Conservation (phyloP, 257 asterid genomes). For the Solanum boliviense region DNA sequence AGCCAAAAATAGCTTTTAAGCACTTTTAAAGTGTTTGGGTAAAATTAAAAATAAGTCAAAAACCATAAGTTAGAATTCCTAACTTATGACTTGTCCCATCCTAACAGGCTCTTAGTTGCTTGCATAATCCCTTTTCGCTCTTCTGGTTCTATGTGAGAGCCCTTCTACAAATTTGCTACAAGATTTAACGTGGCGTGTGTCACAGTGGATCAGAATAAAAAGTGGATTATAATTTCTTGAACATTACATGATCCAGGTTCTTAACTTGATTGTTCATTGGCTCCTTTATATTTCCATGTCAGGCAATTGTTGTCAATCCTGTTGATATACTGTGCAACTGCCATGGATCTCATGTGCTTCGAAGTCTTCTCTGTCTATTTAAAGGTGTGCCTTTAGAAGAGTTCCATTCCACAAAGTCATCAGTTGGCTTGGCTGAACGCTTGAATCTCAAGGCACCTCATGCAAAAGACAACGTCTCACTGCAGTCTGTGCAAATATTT, state of each 20-base stretch:
- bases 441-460: slow-evolving; percentile 45
- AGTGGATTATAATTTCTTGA: not conserved
- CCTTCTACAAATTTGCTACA: not conserved
- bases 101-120: not conserved
- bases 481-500: slow-evolving; percentile 38
- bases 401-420: slow-evolving; percentile 60
- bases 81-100: not conserved
- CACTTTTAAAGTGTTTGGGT: not conserved
- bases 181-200: not conserved
- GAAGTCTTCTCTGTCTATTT: slow-evolving; percentile 85
- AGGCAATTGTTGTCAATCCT: slow-evolving; percentile 63
- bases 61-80: not conserved
- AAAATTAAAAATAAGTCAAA: not conserved
- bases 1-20: not conserved
- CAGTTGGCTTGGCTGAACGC: slow-evolving; percentile 64
- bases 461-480: slow-evolving; percentile 14
- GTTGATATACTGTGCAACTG: slow-evolving; percentile 77
- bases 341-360: slow-evolving; percentile 89
- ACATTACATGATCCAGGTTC: not conserved
- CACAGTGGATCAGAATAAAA: not conserved
- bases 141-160: not conserved
- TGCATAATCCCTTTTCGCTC: not conserved
- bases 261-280: not conserved
- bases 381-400: slow-evolving; percentile 78
- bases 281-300: not conserved